Conservation (phyloP, 169 alveolate genomes). For the Plasmodium knowlesi region DNA sequence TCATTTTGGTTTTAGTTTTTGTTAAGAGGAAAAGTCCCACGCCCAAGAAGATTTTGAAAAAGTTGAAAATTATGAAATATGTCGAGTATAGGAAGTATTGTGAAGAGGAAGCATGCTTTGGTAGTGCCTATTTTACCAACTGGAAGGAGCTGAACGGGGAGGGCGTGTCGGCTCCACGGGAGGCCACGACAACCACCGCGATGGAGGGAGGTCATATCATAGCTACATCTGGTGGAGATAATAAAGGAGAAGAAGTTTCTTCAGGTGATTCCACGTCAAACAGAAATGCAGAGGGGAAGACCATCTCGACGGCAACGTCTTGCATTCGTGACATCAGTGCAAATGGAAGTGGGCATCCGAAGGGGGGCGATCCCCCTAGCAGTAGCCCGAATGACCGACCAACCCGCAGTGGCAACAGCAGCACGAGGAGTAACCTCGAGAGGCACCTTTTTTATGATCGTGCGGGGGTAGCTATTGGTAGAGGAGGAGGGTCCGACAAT, state of each 20-base stretch:
- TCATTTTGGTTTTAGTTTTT: slow-evolving; percentile 30
- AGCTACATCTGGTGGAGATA: not conserved
- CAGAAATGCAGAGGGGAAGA: not conserved
- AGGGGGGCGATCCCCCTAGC: not conserved
- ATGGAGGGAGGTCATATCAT: not conserved
- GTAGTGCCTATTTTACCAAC: slow-evolving; percentile 1
- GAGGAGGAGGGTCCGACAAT: not conserved
- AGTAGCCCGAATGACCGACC: not conserved
- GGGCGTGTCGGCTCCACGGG: not conserved
- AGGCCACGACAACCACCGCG: not conserved
- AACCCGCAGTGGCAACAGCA: not conserved
- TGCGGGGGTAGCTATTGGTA: not conserved
- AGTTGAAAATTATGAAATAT: slow-evolving; percentile 69
- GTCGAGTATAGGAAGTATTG: slow-evolving; percentile 55
- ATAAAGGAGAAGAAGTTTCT: not conserved
- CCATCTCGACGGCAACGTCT: not conserved
- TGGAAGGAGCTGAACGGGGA: not conserved
- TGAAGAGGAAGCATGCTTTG: slow-evolving; percentile 10
- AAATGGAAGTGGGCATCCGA: not conserved
- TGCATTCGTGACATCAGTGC: not conserved
- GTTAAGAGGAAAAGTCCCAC: slow-evolving; percentile 68
- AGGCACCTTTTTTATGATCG: not conserved
- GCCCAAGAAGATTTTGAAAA: slow-evolving; percentile 55
- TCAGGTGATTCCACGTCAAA: not conserved
- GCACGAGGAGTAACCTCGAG: not conserved